These are phyloP conservation scores for Neocatenulostroma microsporum DNA, from an alignment of 2,329 filamentous ascomycete genomes.

Conservation along the genomic window DNA sequence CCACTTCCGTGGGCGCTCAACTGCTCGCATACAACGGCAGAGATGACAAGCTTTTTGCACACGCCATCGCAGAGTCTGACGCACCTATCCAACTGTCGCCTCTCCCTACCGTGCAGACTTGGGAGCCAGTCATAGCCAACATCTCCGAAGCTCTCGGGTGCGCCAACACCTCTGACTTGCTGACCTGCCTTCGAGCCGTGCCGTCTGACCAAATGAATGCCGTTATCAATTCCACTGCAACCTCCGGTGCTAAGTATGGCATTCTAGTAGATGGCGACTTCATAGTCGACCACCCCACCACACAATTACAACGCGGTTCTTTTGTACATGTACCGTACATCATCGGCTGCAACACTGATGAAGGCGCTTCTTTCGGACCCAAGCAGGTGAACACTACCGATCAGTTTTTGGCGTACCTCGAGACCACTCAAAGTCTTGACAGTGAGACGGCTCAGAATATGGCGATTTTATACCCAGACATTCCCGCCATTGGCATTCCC, in stretches of 20 bases:
- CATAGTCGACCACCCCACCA: conserved; percentile 13
- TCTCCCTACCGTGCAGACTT: conserved; percentile 14
- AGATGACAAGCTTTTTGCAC: conserved; percentile 48
- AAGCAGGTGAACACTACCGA: conserved; percentile 19
- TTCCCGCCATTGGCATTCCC: conserved; percentile 21
- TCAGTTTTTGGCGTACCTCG: conserved; percentile 16
- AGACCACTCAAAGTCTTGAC: conserved; percentile 15
- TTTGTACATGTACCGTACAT: conserved; percentile 24
- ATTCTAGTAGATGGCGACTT: conserved; percentile 22
- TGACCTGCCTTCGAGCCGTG: conserved; percentile 28
- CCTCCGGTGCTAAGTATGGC: conserved; percentile 14
- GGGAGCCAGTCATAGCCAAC: conserved; percentile 22
- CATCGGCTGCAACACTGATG: conserved; percentile 22
- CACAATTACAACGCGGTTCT: conserved; percentile 16
- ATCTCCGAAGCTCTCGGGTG: conserved; percentile 20
- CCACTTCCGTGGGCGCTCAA: conserved; percentile 44
- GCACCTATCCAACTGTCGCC: conserved; percentile 26
- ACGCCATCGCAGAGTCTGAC: conserved; percentile 45
- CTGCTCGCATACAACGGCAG: conserved; percentile 48
- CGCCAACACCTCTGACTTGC: conserved; percentile 21
- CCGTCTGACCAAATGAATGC: conserved; percentile 15
- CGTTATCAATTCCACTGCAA: conserved; percentile 20
- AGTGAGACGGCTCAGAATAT: conserved; percentile 31
- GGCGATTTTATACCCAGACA: conserved; percentile 25
- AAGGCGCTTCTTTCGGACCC: conserved; percentile 20